Base-by-base conservation (phyloP, 371 early-diverging fungal species). In the Mortierella sp. region DNA sequence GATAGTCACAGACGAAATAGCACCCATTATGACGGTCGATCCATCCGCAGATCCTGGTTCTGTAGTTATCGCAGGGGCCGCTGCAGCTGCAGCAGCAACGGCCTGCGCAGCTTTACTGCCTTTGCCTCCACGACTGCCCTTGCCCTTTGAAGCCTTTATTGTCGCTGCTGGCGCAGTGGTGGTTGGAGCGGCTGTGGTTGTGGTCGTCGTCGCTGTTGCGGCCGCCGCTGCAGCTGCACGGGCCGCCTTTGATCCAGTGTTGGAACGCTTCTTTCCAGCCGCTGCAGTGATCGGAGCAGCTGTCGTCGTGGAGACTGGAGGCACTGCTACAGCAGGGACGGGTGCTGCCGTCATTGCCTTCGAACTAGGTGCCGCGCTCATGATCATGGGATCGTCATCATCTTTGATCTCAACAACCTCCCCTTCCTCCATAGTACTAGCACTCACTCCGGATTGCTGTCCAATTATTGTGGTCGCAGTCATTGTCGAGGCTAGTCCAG, bases 381-480 rank as follows among this genome's bases (percentile, higher is more conserved):
- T 28, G 19, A 55, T 27, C 23, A 19, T 14, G 23, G n/a, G n/a
- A n/a, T 55, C 43, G 15, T 27, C 17, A 15, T 52, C 48, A 12
- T 68, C 61, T 1, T 26, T 46, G 34, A 54, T 61, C 30, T 68
- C 69, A 14, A 56, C 19, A 14, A 61, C 39, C 23, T 68, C 69
- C 1, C 69, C 62, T 7, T 68, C 69, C 19, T 68, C 69, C 23
- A 56, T 55, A 12, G 2, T 7, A 21, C 26, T 12, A 8, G 39
- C n/a, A 17, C 28, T 26, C 6, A 27, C 42, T 17, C 42, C 30
- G 17, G 56, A 1, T 21, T 27, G 8, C n/a, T 14, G 34, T 9
- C 31, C n/a, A 5, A 19, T 27, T 3, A 31, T 31, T 26, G 47
- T 31, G 9, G 61, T 15, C 3, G 44, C 46, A 3, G 23, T 28